A percentile compares a stretch with the other conserved stretches of the same genome.
phyloP scores from a whole-genome alignment of 768 basidiomycete species.

The Cystofilobasidium capitatum region DNA sequence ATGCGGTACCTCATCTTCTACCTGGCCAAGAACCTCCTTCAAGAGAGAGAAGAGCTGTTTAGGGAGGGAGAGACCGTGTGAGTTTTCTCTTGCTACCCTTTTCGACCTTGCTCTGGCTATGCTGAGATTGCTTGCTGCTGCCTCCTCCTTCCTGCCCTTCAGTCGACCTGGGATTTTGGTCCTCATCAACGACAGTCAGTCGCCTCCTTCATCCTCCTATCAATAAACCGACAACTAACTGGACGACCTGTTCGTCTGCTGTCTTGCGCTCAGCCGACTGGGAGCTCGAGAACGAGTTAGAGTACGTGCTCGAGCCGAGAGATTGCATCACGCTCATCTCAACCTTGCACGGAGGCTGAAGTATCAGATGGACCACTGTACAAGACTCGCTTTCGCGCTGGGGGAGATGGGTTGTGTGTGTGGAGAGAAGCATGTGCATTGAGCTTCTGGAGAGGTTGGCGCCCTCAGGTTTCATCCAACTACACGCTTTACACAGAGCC shows the following conservation, averaged over 20 bases:
- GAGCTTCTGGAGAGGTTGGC: not conserved
- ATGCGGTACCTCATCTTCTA: constrained; percentile 68
- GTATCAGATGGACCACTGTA: not conserved
- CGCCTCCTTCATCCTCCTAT: not conserved
- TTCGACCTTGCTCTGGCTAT: not conserved
- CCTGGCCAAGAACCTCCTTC: constrained; percentile 65
- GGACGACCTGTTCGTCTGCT: not conserved
- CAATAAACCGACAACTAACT: not conserved
- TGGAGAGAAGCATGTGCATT: no score
- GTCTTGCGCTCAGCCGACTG: constrained; percentile 53
- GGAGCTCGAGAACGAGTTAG: constrained; percentile 92
- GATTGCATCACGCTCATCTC: constrained; percentile 97
- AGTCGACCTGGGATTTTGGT: constrained; percentile 96
- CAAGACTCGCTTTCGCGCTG: not conserved
- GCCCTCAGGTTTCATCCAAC: not conserved
- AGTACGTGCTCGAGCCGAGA: constrained; percentile 61
- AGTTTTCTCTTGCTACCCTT: constrained; percentile 30
- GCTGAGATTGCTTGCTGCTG: not conserved
- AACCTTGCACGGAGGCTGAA: constrained; percentile 85
- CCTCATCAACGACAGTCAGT: constrained; percentile 69
- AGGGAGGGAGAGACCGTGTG: constrained; percentile 79
- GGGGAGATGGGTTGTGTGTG: no score
- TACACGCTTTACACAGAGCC: not conserved
- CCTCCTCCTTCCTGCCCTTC: not conserved
- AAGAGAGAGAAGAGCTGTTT: constrained; percentile 80